phyloP scores from a whole-genome alignment of 2,329 filamentous ascomycete species.

The Fusarium praegraminearum region DNA sequence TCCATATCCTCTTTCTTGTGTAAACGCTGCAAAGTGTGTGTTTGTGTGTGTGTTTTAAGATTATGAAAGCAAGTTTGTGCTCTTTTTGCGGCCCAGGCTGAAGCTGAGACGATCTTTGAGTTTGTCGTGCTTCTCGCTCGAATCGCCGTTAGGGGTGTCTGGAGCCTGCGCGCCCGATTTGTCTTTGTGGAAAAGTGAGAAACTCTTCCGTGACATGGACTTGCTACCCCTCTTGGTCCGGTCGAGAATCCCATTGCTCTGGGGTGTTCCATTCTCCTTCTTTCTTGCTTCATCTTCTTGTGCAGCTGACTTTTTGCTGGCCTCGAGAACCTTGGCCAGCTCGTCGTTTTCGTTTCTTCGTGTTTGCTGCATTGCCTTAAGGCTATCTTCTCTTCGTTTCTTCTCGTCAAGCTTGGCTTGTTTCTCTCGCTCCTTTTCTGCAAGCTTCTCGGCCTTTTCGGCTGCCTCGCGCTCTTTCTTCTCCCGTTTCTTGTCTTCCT shows the following conservation, averaged over 20 bases:
- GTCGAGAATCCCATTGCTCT: constrained; percentile 64
- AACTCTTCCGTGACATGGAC: constrained; percentile 82
- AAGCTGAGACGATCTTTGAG: constrained; percentile 75
- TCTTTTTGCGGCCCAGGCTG: constrained; percentile 78
- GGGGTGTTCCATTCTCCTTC: constrained; percentile 55
- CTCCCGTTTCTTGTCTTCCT: constrained; percentile 72
- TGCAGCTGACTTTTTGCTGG: constrained; percentile 72
- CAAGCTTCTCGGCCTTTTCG: constrained; percentile 69
- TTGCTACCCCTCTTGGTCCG: constrained; percentile 79
- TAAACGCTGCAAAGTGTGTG: constrained; percentile 20
- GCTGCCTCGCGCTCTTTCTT: constrained; percentile 74
- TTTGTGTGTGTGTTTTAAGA: constrained; percentile 14
- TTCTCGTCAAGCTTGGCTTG: constrained; percentile 60
- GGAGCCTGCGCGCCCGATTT: constrained; percentile 51
- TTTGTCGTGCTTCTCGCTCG: constrained; percentile 60
- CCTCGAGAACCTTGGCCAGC: constrained; percentile 71
- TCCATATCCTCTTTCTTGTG: constrained; percentile 19
- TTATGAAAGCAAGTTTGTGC: constrained; percentile 59
- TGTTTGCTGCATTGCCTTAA: constrained; percentile 63
- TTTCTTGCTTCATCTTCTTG: constrained; percentile 62
- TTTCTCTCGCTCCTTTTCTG: constrained; percentile 55
- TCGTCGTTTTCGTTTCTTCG: constrained; percentile 71
- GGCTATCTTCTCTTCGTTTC: constrained; percentile 64
- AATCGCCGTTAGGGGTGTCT: constrained; percentile 38
- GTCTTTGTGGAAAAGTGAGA: constrained; percentile 72